Evolutionary conservation across 495 filamentous ascomycete species (phyloP).

Genomic region (Penicillium lividum): DNA sequence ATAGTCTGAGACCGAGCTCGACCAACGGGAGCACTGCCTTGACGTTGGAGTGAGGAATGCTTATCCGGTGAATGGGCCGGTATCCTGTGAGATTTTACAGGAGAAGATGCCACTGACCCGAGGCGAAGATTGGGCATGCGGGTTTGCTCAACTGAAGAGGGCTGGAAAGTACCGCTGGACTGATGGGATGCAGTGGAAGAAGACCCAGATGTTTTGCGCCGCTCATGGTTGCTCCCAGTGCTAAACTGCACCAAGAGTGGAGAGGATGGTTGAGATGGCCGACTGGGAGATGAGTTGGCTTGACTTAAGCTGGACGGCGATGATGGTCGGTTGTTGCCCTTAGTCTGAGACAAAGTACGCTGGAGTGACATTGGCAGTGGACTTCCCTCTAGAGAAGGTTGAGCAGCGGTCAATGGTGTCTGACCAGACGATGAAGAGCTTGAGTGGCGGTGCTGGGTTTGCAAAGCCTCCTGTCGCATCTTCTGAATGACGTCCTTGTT

Average conservation of each 20-base stretch:
- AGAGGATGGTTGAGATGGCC: constrained; percentile 90
- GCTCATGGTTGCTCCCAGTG: constrained; percentile 69
- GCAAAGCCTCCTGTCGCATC: constrained; percentile 82
- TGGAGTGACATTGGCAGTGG: constrained; percentile 82
- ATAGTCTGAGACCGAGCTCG: constrained; percentile 89
- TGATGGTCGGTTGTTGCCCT: constrained; percentile 72
- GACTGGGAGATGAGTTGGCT: constrained; percentile 80
- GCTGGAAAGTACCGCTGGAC: constrained; percentile 69
- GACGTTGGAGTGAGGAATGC: constrained; percentile 39
- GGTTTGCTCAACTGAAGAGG: constrained; percentile 63
- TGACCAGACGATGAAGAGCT: constrained; percentile 25
- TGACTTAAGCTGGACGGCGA: constrained; percentile 82
- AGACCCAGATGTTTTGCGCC: constrained; percentile 81
- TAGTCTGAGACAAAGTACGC: constrained; percentile 76
- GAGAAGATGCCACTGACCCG: constrained; percentile 68
- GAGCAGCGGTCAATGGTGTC: constrained; percentile 46
- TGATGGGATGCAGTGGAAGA: constrained; percentile 82
- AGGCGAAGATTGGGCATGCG: constrained; percentile 54
- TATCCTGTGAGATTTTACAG: constrained; percentile 69
- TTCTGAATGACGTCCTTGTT: constrained; percentile 99
- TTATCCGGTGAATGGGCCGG: constrained; percentile 57
- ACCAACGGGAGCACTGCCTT: constrained; percentile 49
- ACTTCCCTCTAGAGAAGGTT: constrained; percentile 78
- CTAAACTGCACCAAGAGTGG: constrained; percentile 91
- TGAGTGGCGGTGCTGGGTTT: constrained; percentile 55